A percentile compares a stretch with the other conserved stretches of the same genome.
Conservation (phyloP, 495 filamentous ascomycete genomes). For the Viridothelium virens region DNA sequence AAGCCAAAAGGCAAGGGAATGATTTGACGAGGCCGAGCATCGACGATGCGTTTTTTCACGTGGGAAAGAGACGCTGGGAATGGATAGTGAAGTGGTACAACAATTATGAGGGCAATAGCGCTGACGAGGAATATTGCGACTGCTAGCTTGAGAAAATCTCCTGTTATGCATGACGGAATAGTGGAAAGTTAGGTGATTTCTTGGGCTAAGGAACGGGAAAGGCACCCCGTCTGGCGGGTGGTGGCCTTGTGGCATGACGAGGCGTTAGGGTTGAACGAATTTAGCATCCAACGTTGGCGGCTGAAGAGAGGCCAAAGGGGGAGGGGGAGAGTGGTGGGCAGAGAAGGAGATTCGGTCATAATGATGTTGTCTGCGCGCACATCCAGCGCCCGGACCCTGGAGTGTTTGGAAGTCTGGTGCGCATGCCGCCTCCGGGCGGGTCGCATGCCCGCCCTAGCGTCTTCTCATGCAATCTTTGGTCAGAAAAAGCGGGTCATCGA, state of each 20-base stretch:
- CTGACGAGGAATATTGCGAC: not conserved
- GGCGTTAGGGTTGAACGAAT: not conserved
- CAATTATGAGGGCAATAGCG: not conserved
- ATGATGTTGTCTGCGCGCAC: not conserved
- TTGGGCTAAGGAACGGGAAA: not conserved
- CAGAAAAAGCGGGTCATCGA: not conserved
- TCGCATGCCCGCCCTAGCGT: not conserved
- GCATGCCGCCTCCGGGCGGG: not conserved
- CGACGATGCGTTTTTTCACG: not conserved
- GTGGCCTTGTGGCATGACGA: not conserved
- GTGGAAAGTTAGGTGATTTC: not conserved
- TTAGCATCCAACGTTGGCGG: constrained; percentile 3
- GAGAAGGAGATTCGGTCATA: not conserved
- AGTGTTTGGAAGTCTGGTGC: not conserved
- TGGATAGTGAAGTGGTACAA: not conserved
- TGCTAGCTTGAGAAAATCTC: not conserved
- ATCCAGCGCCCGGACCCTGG: not conserved
- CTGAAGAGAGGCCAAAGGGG: not conserved
- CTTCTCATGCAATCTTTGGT: not conserved
- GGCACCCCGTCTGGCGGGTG: no score
- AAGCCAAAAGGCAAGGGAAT: not conserved
- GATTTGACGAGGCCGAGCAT: not conserved
- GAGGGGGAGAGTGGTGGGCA: no score
- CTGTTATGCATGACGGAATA: not conserved
- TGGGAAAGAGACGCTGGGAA: not conserved